phyloP scores from a whole-genome alignment of 2,329 filamentous ascomycete species.

The Ceratocystis diversiconidia region DNA sequence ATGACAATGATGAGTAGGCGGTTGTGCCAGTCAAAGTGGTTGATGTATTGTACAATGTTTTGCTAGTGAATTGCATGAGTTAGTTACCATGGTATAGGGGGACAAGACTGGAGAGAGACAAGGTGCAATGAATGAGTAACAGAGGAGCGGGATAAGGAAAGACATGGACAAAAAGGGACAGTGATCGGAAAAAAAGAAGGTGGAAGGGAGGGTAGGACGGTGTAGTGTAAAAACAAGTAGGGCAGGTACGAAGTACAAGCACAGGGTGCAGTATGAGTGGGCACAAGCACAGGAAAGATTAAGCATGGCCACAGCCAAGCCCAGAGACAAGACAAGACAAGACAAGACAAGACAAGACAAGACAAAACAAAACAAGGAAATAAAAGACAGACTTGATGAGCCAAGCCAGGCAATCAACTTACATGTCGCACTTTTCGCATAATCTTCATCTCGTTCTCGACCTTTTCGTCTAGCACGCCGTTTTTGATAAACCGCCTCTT shows the following conservation, averaged over 20 bases:
- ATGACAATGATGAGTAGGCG: slow-evolving; percentile 92
- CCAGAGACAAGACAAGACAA: background rate
- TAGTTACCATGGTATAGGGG: slow-evolving; percentile 15
- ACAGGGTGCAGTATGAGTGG: too few relatives aligned
- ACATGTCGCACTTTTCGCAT: slow-evolving; percentile 79
- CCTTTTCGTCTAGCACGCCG: slow-evolving; percentile 73
- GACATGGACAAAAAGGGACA: background rate
- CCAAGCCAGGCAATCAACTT: slow-evolving; percentile 26
- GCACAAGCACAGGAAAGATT: too few relatives aligned
- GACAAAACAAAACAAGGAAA: background rate
- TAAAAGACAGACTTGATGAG: background rate
- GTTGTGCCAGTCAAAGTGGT: slow-evolving; percentile 69
- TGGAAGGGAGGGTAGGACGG: slow-evolving; percentile 13
- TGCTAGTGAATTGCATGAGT: slow-evolving; percentile 32
- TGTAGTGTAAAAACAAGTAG: too few relatives aligned
- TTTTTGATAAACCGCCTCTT: slow-evolving; percentile 91
- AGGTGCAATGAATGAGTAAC: slow-evolving; percentile 3
- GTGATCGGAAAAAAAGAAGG: too few relatives aligned
- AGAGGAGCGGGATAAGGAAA: background rate
- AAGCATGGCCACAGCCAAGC: too few relatives aligned
- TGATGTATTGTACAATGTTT: slow-evolving; percentile 84
- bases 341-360: background rate
- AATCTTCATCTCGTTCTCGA: slow-evolving; percentile 94
- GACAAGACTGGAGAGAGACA: slow-evolving; percentile 9
- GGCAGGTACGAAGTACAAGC: too few relatives aligned